Conservation (phyloP, 2,329 filamentous ascomycete genomes). For the Beauveria pseudobassiana region DNA sequence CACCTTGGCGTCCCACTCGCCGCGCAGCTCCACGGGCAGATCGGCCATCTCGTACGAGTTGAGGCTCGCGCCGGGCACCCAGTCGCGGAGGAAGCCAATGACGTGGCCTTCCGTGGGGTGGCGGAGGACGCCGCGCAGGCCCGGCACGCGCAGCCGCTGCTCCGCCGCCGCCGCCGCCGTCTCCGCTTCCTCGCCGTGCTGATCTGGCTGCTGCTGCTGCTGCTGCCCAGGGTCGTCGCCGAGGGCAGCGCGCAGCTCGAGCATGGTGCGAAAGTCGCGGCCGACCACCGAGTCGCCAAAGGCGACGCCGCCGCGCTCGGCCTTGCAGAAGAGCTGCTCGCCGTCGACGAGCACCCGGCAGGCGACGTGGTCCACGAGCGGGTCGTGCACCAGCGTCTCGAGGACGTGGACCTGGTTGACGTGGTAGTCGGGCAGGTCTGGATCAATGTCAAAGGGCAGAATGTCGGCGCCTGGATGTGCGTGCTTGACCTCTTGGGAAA, state of each 20-base stretch:
- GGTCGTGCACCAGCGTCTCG: constrained; percentile 1
- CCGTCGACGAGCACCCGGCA: constrained; percentile 2
- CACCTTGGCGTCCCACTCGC: not conserved
- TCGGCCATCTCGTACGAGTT: not conserved
- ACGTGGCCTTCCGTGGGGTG: constrained; percentile 9
- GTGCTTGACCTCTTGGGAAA: not conserved
- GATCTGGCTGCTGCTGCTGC: too few relatives aligned
- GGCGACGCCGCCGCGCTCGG: constrained; percentile 8
- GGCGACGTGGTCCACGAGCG: constrained; percentile 2
- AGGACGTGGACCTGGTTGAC: not conserved
- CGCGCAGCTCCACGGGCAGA: not conserved
- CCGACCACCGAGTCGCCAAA: constrained; percentile 10
- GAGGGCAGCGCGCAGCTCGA: not conserved
- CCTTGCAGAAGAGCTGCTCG: constrained; percentile 8
- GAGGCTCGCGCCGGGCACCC: constrained; percentile 5
- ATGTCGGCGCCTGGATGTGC: not conserved
- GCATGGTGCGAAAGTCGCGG: constrained; percentile 1
- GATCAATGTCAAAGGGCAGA: not conserved
- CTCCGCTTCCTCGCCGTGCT: too few relatives aligned
- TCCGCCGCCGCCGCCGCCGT: not conserved
- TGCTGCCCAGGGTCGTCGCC: not conserved
- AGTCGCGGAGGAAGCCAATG: constrained; percentile 10
- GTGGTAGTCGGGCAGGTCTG: not conserved
- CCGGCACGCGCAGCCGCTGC: not conserved
- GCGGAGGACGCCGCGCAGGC: constrained; percentile 1